These are phyloP conservation scores for Vitellaria paradoxa DNA, from an alignment of 179 eudicot genomes.

Conservation along the genomic window DNA sequence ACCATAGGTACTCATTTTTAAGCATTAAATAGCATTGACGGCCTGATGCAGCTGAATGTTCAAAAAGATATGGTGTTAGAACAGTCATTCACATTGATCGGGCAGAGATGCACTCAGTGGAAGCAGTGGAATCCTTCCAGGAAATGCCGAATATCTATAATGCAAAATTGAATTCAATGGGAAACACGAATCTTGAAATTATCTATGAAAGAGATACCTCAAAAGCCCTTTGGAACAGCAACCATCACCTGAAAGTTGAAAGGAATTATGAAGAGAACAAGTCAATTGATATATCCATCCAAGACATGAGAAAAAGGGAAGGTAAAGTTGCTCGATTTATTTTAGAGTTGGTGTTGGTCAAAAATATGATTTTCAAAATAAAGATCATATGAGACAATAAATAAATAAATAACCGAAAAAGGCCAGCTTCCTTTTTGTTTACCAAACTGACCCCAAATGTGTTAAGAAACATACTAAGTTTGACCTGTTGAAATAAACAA, in stretches of 20 bases:
- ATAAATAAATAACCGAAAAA: too few relatives aligned
- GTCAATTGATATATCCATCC: background rate
- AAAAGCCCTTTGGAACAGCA: background rate
- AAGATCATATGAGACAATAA: too few relatives aligned
- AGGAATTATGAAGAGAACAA: background rate
- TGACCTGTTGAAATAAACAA: background rate
- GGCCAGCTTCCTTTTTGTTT: too few relatives aligned
- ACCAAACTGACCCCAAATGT: background rate
- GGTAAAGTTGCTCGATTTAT: background rate
- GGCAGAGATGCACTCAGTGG: background rate
- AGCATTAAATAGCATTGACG: background rate
- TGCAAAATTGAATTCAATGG: background rate
- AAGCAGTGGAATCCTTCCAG: slow-evolving; percentile 6
- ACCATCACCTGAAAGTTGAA: background rate
- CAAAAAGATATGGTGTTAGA: background rate
- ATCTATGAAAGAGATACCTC: background rate
- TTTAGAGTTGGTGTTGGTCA: background rate
- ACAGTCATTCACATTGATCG: background rate
- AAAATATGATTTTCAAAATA: too few relatives aligned
- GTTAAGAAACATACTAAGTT: background rate
- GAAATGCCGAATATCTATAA: background rate
- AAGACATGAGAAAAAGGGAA: background rate
- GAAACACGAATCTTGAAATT: background rate
- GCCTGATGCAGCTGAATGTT: slow-evolving; percentile 12
- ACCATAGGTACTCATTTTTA: slow-evolving; percentile 32